These are phyloP conservation scores for Chloroidium sp. DNA, from an alignment of 163 green algal genomes.

Conservation along the genomic window DNA sequence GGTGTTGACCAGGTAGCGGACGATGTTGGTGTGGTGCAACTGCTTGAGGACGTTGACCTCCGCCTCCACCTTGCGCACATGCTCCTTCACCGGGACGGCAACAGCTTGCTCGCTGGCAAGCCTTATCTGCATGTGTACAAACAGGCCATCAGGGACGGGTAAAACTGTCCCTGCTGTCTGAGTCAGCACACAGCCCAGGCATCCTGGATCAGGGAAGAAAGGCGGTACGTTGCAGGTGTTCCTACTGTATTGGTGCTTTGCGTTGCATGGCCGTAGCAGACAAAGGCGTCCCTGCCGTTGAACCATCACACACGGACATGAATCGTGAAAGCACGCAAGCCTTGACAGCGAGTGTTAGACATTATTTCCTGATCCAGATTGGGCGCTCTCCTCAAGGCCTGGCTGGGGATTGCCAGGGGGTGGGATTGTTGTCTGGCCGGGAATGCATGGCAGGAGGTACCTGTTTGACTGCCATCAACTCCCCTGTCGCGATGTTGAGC, in stretches of 20 bases:
- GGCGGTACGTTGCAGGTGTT: no score
- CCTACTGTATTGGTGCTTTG: no score
- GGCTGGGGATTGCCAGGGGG: no score
- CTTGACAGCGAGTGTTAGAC: neutral
- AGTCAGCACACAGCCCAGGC: no score
- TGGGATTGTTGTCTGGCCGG: no score
- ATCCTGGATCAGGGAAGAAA: no score
- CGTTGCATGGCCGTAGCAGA: no score
- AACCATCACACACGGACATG: no score
- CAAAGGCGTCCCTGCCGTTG: no score
- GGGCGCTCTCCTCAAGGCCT: neutral
- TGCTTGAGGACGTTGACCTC: conserved; percentile 73
- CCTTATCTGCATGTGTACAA: conserved; percentile 17
- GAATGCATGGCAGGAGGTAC: conserved; percentile 7
- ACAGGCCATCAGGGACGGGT: no score
- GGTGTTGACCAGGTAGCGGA: conserved; percentile 34
- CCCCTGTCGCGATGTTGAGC: conserved; percentile 79
- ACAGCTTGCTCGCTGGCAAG: conserved; percentile 38
- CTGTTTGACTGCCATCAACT: conserved; percentile 95
- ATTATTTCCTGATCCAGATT: neutral
- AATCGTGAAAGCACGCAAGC: neutral
- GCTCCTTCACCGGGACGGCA: conserved; percentile 42
- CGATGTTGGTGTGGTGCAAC: conserved; percentile 84
- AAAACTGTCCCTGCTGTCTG: no score
- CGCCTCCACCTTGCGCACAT: conserved; percentile 67